Percentiles rank a stretch among this genome's conserved stretches.
phyloP scores from a whole-genome alignment of 1,284 basidiomycete genomes.

The Austroboletus novae-zelandiae region DNA sequence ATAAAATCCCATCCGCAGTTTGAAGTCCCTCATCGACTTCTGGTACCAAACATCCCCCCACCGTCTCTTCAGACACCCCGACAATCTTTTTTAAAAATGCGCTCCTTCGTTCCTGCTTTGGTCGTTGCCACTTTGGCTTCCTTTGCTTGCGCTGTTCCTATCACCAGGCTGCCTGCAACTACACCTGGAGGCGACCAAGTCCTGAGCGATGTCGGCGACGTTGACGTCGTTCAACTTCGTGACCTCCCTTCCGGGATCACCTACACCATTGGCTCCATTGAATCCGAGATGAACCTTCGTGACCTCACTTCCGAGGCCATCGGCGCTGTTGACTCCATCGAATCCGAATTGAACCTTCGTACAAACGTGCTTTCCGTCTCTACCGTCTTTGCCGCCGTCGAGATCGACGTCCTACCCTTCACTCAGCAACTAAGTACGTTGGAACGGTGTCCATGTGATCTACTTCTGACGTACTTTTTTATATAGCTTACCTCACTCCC shows the following conservation, averaged over 20 bases:
- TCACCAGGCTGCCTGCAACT: neutral
- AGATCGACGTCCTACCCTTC: constrained; percentile 27
- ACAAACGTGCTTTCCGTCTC: constrained; percentile 9
- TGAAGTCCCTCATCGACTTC: constrained; percentile 8
- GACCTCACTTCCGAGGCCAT: neutral
- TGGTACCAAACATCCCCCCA: constrained; percentile 5
- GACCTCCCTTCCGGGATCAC: too few species aligned
- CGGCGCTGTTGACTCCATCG: neutral
- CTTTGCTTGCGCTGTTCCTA: constrained; percentile 21
- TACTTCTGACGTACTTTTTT: constrained; percentile 2
- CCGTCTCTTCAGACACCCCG: constrained; percentile 25
- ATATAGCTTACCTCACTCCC: constrained; percentile 31
- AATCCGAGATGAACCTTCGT: neutral
- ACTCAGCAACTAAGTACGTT: constrained; percentile 34
- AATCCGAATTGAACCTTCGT: constrained; percentile 4
- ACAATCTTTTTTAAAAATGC: constrained; percentile 47
- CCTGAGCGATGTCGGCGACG: too few species aligned
- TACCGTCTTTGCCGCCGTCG: constrained; percentile 24
- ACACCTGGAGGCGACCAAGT: too few species aligned
- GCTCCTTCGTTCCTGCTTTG: constrained; percentile 42
- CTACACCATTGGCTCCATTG: too few species aligned
- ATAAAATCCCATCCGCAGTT: constrained; percentile 17
- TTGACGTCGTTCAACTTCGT: too few species aligned
- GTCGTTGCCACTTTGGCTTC: constrained; percentile 37
- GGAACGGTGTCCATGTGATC: neutral